Evolutionary conservation across 495 filamentous ascomycete genomes (phyloP).

Genomic region (Pseudoneurospora amorphoporcata): DNA sequence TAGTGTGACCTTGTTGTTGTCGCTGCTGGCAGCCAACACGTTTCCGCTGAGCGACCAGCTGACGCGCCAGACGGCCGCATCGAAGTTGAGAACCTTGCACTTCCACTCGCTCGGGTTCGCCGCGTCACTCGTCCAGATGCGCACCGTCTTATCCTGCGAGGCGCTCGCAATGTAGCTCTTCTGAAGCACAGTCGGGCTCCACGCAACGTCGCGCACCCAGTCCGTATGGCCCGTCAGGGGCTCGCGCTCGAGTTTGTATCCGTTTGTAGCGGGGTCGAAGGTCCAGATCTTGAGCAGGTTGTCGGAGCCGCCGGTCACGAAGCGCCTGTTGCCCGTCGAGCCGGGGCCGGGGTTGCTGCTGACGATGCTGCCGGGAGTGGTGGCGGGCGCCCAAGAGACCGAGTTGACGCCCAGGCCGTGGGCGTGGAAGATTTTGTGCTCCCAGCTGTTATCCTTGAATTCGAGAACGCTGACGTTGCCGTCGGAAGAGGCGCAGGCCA

Average conservation of each 20-base stretch:
- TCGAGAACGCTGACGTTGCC: slow-evolving; percentile 88
- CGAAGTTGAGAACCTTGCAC: slow-evolving; percentile 74
- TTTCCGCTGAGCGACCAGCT: slow-evolving; percentile 98
- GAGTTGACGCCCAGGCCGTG: slow-evolving; percentile 90
- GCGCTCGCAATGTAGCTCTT: slow-evolving; percentile 94
- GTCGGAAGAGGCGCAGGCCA: slow-evolving; percentile 89
- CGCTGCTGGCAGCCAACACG: slow-evolving; percentile 82
- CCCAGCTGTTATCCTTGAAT: slow-evolving; percentile 88
- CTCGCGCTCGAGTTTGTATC: slow-evolving; percentile 43
- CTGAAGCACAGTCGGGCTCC: slow-evolving; percentile 85
- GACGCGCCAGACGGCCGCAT: slow-evolving; percentile 85
- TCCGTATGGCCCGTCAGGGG: slow-evolving; percentile 72
- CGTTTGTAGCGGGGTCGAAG: slow-evolving; percentile 38
- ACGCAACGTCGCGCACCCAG: slow-evolving; percentile 97
- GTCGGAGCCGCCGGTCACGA: slow-evolving; percentile 91
- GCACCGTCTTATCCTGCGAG: slow-evolving; percentile 90
- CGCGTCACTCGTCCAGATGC: slow-evolving; percentile 83
- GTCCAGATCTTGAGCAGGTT: slow-evolving; percentile 86
- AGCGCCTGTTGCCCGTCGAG: slow-evolving; percentile 53
- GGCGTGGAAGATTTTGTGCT: slow-evolving; percentile 78
- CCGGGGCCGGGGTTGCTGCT: slow-evolving; percentile 53
- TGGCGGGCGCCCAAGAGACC: slow-evolving; percentile 87
- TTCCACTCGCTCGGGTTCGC: slow-evolving; percentile 58
- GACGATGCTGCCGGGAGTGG: slow-evolving; percentile 67
- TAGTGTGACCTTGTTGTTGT: slow-evolving; percentile 91